Base-by-base conservation (phyloP, 2,329 filamentous ascomycete species). In the Atkinsonella hypoxylon region DNA sequence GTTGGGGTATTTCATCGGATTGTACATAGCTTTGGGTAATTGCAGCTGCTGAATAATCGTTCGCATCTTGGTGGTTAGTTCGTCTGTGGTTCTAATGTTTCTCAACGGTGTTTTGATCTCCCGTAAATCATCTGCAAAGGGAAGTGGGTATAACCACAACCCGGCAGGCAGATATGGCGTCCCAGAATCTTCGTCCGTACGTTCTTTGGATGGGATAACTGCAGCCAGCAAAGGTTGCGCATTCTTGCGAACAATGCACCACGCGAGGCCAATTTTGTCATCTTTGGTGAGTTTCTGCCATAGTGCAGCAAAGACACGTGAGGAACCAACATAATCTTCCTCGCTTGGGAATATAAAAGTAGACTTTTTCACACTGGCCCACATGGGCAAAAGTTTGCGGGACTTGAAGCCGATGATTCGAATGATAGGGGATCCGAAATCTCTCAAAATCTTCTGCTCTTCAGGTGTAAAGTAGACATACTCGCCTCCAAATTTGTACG, bases 261-360 rank as follows among this genome's bases (percentile, higher is more conserved):
- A 98, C 0, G 87, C 88, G 10, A 98, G 69, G 2, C 80, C 93
- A 60, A 96, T 79, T 61, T 91, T 95, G 47, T 89, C 75, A 46
- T 85, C 81, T 50, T 81, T 80, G 4, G 91, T 68, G 1, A 98
- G 75, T 63, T 95, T 97, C 60, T 89, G 84, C 70, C 94, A 89
- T 20, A 98, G 70, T 0, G 93, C 89, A 2, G 90, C 84, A 64
- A 97, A 98, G 2, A 95, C 89, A 8, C 93, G 83, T 0, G 89
- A 94, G 1, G 90, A 97, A 18, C 93, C 93, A 26, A 96, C 78
- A 59, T 83, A 95, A 54, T 88, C 85, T 55, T 89, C 84, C 67
- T 98, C 93, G 17, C 85, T 93, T 0, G 93, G 93, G 61, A 95
- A 97, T 52, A 98, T 87, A 66, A 96, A 98, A 0, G 82, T 88